phyloP scores from a whole-genome alignment of 371 early-diverging fungal species.

The Cokeromyces recurvatus region DNA sequence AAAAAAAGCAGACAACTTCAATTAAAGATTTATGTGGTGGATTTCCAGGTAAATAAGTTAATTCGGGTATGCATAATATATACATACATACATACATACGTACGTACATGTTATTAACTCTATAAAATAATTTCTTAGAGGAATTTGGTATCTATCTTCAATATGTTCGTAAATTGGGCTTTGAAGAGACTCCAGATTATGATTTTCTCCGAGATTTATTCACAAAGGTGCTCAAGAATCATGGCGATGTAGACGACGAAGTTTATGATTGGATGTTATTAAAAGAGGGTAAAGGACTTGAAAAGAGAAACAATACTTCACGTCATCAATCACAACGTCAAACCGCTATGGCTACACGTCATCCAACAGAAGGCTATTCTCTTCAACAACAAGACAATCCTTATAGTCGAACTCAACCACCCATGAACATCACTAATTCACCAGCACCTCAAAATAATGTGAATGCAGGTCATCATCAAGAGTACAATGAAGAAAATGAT shows the following conservation, averaged over 20 bases:
- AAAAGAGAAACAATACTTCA: neutral
- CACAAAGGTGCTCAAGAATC: conserved; percentile 65
- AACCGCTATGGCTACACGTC: conserved; percentile 1
- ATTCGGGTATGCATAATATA: no score
- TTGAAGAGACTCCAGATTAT: conserved; percentile 49
- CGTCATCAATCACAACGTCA: conserved; percentile 8
- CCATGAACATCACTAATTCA: conserved; percentile 1
- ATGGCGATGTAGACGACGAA: conserved; percentile 75
- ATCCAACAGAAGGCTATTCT: neutral
- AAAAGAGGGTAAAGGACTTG: conserved; percentile 40
- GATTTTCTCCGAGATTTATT: conserved; percentile 77
- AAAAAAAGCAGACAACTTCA: conserved; percentile 75
- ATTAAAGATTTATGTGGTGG: conserved; percentile 76
- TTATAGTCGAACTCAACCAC: conserved; percentile 12
- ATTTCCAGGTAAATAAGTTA: conserved; percentile 46
- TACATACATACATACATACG: no score
- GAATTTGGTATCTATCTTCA: conserved; percentile 85
- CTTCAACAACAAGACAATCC: neutral
- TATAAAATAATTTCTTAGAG: conserved; percentile 3
- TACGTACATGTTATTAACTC: no score
- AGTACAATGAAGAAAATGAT: conserved; percentile 1
- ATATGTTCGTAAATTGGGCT: conserved; percentile 74
- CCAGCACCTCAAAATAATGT: neutral
- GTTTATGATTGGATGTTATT: conserved; percentile 88
- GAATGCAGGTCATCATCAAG: neutral